Base-by-base conservation (phyloP, 306 rosid species). In the Corylus avellana region DNA sequence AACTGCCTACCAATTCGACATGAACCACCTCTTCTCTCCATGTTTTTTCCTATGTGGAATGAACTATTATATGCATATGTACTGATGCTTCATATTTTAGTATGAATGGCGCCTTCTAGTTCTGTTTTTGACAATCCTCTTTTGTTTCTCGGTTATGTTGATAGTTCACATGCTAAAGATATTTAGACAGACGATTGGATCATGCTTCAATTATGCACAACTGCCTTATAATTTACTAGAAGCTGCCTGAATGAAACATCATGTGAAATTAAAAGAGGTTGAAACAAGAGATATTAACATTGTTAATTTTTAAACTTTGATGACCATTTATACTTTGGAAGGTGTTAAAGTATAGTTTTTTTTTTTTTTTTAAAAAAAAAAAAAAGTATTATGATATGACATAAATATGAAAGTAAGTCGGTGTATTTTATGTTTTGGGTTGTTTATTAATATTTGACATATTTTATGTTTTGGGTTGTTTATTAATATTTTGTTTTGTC, bases 31-130 rank as follows among this genome's bases (percentile, higher is more conserved):
- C 74, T 75, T 64, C 27, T 54, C 42, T 27, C 10, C 78, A 18
- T 77, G 85, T 55, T 83, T 63, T 61, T 16, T 80, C 42, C 63
- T 3, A 53, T 76, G 29, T 66, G 58, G 59, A 84, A 64, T 88
- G 55, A 74, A 29, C 51, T 73, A 27, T 56, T 22, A 27, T 77
- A 68, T 85, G 66, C 51, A 64, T 75, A 62, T 67, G 77, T 79
- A 39, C 8, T 39, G 16, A 3, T 67, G 55, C 9, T 32, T 72
- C 29, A 16, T 74, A 70, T 61, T 55, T 80, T 80, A 61, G 77
- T 75, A 53, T 75, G 84, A 58, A 68, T 27, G n/a, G 75, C 17
- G 27, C 58, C 22, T 10, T 18, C 25, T 32, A 32, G 2, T 8
- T 73, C 27, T 22, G n/a, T 12, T 72, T 72, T 25, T 76, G 76